These are phyloP conservation scores for Strigomonas galati DNA, from an alignment of 208 protist species.

Conservation along the genomic window DNA sequence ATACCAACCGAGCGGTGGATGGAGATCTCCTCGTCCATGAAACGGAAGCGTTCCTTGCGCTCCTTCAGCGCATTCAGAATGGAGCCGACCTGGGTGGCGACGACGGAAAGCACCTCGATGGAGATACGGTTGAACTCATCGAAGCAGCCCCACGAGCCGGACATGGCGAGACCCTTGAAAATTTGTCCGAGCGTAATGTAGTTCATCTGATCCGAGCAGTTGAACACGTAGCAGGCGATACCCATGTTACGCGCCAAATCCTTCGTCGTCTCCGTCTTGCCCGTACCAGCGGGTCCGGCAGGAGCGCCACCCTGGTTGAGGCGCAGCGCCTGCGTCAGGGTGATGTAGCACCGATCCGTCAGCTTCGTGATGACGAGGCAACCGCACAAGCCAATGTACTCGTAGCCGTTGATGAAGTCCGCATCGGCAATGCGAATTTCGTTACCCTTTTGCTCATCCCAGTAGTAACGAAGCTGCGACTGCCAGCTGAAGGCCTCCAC, in stretches of 20 bases:
- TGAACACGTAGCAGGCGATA: conserved; percentile 94
- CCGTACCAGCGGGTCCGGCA: conserved; percentile 91
- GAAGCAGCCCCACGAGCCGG: conserved; percentile 97
- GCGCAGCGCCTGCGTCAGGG: conserved; percentile 92
- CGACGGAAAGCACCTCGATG: conserved; percentile 97
- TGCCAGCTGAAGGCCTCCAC: conserved; percentile 96
- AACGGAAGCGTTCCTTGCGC: conserved; percentile 93
- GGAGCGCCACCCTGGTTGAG: conserved; percentile 92
- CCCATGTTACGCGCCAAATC: conserved; percentile 93
- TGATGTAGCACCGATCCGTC: conserved; percentile 99
- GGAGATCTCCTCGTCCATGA: conserved; percentile 95
- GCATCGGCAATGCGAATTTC: conserved; percentile 97
- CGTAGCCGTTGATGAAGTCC: conserved; percentile 96
- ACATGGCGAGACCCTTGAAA: conserved; percentile 96
- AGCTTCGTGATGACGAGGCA: conserved; percentile 98
- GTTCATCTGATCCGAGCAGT: conserved; percentile 99
- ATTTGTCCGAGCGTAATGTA: conserved; percentile 97
- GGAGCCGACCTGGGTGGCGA: conserved; percentile 97
- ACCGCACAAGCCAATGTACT: conserved; percentile 98
- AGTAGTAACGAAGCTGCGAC: conserved; percentile 96
- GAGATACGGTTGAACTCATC: conserved; percentile 97
- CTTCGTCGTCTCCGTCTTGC: conserved; percentile 96
- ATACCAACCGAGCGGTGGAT: conserved; percentile 90
- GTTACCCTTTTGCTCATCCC: conserved; percentile 93
- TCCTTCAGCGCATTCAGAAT: conserved; percentile 97